Conservation (phyloP, 495 filamentous ascomycete genomes). For the Tuber borchii region DNA sequence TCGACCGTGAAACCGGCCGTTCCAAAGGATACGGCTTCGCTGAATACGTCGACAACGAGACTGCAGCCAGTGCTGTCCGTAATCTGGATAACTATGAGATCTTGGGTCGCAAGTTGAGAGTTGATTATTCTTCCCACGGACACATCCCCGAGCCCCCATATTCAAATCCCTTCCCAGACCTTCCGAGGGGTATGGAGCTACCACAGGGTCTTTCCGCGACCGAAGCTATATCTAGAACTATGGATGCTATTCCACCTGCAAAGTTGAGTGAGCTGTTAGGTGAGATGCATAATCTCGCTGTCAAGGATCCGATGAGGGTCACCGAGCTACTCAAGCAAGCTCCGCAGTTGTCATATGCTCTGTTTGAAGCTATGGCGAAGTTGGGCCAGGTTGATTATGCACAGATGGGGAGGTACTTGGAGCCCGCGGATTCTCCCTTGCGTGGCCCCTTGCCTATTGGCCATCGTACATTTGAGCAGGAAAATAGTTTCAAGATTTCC, state of each 20-base stretch:
- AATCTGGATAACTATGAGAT: conserved; percentile 94
- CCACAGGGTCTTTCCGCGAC: conserved; percentile 70
- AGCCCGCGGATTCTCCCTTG: conserved; percentile 6
- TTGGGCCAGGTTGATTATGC: conserved; percentile 74
- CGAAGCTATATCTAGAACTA: conserved; percentile 83
- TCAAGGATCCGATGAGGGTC: conserved; percentile 69
- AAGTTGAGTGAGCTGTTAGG: conserved; percentile 87
- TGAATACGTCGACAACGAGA: conserved; percentile 83
- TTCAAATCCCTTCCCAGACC: conserved; percentile 42
- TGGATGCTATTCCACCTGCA: conserved; percentile 72
- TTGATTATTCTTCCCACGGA: conserved; percentile 65
- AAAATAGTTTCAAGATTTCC: conserved; percentile 5
- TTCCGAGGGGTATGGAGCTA: conserved; percentile 76
- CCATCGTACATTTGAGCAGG: neutral
- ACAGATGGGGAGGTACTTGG: conserved; percentile 4
- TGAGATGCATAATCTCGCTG: conserved; percentile 84
- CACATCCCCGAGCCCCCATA: conserved; percentile 17
- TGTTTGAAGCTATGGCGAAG: conserved; percentile 88
- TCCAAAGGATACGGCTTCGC: conserved; percentile 96
- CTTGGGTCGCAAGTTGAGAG: conserved; percentile 84
- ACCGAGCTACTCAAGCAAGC: conserved; percentile 79
- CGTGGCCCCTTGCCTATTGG: conserved; percentile 12
- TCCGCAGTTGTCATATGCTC: conserved; percentile 86
- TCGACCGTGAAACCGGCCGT: conserved; percentile 86
- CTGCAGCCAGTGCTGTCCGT: conserved; percentile 84